Evolutionary conservation across 192 early-diverging fungal species (phyloP).

Genomic region (Backusella circina): DNA sequence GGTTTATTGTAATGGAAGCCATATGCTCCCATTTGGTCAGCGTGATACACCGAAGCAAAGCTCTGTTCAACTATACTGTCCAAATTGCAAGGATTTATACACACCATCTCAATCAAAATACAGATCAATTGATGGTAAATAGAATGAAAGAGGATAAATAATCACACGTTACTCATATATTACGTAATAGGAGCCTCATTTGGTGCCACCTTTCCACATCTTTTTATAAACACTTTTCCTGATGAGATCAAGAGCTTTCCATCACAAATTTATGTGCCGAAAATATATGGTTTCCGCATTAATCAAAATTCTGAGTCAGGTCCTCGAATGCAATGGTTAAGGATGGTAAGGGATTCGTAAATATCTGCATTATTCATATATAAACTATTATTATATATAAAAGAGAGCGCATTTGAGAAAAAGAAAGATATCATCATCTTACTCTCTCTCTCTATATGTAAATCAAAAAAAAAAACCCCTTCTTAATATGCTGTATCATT

Average conservation of each 20-base stretch:
- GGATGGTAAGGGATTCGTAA: constrained; percentile 37
- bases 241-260: constrained; percentile 58
- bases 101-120: constrained; percentile 67
- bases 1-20: constrained; percentile 58
- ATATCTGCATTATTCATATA: neutral
- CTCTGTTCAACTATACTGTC: constrained; percentile 75
- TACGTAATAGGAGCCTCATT: constrained; percentile 80
- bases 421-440: neutral
- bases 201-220: constrained; percentile 92
- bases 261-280: constrained; percentile 68
- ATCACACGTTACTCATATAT: neutral
- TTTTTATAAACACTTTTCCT: constrained; percentile 87
- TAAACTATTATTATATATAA: neutral
- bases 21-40: constrained; percentile 68
- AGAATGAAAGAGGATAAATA: neutral
- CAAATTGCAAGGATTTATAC: constrained; percentile 79
- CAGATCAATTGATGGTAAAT: constrained; percentile 63
- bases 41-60: constrained; percentile 65
- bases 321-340: constrained; percentile 91
- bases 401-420: neutral
- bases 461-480: neutral
- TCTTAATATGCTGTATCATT: neutral
- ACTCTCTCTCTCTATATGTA: neutral
- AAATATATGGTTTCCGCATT: constrained; percentile 92
- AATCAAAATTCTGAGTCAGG: constrained; percentile 70